Evolutionary conservation across 106 monocot genomes (phyloP), one percentile per base, ranked within the genome.

Genomic region (Agapanthus africanus): DNA sequence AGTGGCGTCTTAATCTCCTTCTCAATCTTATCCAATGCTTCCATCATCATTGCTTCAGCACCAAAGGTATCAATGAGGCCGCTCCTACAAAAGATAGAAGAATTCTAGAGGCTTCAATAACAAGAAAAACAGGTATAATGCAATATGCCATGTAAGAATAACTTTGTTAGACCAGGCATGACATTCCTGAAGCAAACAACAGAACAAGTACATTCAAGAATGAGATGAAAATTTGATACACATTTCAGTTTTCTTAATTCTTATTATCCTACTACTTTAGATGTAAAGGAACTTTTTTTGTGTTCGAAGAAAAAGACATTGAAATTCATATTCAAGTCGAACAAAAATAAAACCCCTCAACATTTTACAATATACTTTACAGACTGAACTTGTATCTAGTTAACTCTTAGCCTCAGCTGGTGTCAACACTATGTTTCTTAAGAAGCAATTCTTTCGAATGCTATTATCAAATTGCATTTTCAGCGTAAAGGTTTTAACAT

Each of bases 1-100:
- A 92, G 97, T 68, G 97, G 97, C 68, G 84, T 97, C 71, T 92
- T 97, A 46, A 97, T 86, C 50, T 91, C 91, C 42, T 89, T 97
- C 79, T 97, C 97, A 44, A 91, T 72, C 63, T 84, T 95, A 39
- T 97, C 97, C 65, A 97, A 65, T 37, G 89, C 95, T 80, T 97
- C 89, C 68, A 97, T 82, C 95, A 89, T 97, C 86, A 92, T 57
- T 42, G 76, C 42, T 73, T 97, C 95, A 68, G 80, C 84, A 80
- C 95, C 95, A 37, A 87, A 21, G 7, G 82, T 86, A 89, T 97
- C 95, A 19, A 57, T 22, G 59, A 97, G 78, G 6, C 86, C 91
- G 76, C 77, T 79, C 88, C 95, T 97, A 62, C 7, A 18, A n/a
- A 52, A 26, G 28, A 67, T 16, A 28, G 23, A 23, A 50, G 19